phyloP scores from a whole-genome alignment of 139 green algal genomes.

The Tetraselmis chui region DNA sequence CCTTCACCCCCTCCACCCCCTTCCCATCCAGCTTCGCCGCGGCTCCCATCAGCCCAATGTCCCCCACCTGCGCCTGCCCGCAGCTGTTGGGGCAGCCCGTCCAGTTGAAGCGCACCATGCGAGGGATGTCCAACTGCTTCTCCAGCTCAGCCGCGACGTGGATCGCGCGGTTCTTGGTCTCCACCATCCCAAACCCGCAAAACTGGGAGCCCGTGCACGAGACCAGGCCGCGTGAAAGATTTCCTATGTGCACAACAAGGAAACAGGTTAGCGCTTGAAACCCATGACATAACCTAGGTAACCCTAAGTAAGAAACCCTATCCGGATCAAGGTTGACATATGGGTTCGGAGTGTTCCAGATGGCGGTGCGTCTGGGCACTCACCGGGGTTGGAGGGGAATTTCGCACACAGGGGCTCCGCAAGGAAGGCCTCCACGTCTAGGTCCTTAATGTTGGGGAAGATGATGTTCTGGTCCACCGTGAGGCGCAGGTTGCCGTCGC shows the following conservation, averaged over 20 bases:
- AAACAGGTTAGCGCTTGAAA: too few relatives aligned
- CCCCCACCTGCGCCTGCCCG: constrained; percentile 76
- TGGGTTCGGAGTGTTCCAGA: too few relatives aligned
- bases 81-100: constrained; percentile 98
- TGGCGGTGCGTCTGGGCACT: too few relatives aligned
- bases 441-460: constrained; percentile 79
- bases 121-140: constrained; percentile 67
- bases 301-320: too few relatives aligned
- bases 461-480: constrained; percentile 96
- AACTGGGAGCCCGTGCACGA: constrained; percentile 96
- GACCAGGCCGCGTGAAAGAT: constrained; percentile 38
- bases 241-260: too few relatives aligned
- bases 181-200: constrained; percentile 89
- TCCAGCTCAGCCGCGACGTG: constrained; percentile 77
- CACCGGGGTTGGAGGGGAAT: constrained; percentile 49
- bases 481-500: constrained; percentile 79
- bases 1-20: constrained; percentile 81
- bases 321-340: too few relatives aligned
- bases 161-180: constrained; percentile 85
- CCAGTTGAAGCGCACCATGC: constrained; percentile 88
- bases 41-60: constrained; percentile 91
- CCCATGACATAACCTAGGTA: too few relatives aligned
- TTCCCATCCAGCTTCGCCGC: constrained; percentile 84
- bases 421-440: constrained; percentile 72
- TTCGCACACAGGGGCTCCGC: constrained; percentile 80